phyloP scores from a whole-genome alignment of 352 stramenopile species.

The Phytophthora macrochlamydospora region DNA sequence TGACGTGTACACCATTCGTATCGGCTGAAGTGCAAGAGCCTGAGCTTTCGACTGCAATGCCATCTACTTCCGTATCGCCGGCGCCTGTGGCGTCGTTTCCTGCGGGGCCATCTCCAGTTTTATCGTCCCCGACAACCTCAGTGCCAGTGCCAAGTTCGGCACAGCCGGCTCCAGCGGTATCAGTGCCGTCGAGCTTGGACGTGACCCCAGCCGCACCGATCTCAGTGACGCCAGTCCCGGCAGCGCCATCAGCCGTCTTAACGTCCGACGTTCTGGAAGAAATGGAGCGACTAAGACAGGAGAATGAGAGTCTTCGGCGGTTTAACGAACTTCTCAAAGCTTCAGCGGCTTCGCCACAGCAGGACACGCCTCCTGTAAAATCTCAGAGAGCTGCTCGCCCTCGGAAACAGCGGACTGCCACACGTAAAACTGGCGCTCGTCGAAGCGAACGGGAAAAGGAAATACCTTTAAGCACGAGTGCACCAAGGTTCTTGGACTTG shows the following conservation, averaged over 20 bases:
- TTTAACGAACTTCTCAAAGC: slow-evolving; percentile 73
- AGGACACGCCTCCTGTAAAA: slow-evolving; percentile 3
- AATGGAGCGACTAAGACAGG: slow-evolving; percentile 67
- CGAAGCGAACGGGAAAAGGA: neutral
- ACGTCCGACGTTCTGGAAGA: slow-evolving; percentile 53
- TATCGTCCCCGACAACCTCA: neutral
- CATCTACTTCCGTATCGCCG: too few relatives aligned
- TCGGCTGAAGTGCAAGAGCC: too few relatives aligned
- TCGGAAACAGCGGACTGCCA: neutral
- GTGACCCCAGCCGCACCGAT: neutral
- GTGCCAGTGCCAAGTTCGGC: neutral
- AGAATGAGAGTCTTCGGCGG: slow-evolving; percentile 66
- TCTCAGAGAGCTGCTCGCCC: neutral
- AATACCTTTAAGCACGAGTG: neutral
- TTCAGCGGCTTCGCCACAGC: slow-evolving; percentile 22
- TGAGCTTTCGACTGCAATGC: too few relatives aligned
- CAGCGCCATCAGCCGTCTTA: neutral
- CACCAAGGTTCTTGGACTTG: slow-evolving; percentile 28
- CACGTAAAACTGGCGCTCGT: slow-evolving; percentile 1
- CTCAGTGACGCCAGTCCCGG: slow-evolving; percentile 3
- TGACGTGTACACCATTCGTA: too few relatives aligned
- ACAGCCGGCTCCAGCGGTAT: neutral
- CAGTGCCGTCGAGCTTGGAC: neutral
- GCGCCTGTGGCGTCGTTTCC: neutral
- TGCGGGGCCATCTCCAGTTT: neutral